Evolutionary conservation across 768 basidiomycete species (phyloP).

Genomic region (Hypholoma sublateritium): DNA sequence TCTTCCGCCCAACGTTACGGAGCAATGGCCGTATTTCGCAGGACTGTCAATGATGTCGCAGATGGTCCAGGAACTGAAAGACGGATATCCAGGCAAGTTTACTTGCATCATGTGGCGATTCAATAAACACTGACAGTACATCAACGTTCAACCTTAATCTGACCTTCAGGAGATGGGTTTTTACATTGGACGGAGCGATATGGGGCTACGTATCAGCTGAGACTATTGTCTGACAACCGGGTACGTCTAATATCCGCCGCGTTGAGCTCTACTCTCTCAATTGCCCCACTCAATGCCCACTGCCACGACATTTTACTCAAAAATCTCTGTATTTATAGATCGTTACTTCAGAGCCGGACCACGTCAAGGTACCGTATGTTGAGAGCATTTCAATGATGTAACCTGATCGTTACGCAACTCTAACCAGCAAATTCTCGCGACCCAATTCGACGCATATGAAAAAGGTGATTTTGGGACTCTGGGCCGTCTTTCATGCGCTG

Average conservation of each 20-base stretch:
- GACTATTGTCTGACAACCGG: conserved; percentile 30
- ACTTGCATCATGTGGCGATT: not conserved
- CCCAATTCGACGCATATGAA: conserved; percentile 46
- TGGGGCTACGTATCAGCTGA: conserved; percentile 33
- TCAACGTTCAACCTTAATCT: not conserved
- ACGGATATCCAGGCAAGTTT: conserved; percentile 33
- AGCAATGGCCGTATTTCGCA: conserved; percentile 17
- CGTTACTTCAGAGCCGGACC: conserved; percentile 44
- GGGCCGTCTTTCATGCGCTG: conserved; percentile 27
- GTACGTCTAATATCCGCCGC: conserved; percentile 20
- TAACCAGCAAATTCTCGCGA: conserved; percentile 42
- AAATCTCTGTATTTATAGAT: conserved; percentile 28
- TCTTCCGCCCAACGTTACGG: conserved; percentile 29
- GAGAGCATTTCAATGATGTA: not conserved
- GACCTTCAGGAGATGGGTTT: conserved; percentile 28
- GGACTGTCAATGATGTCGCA: conserved; percentile 16
- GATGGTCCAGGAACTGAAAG: conserved; percentile 26
- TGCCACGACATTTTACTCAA: conserved; percentile 9
- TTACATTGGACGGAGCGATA: conserved; percentile 25
- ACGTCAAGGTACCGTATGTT: conserved; percentile 37
- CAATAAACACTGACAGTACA: not conserved
- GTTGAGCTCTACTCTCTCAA: not conserved
- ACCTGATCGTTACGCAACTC: conserved; percentile 8
- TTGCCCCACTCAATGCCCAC: conserved; percentile 5
- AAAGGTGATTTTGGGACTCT: conserved; percentile 35